A percentile compares a stretch with the other conserved stretches of the same genome.
phyloP scores from a whole-genome alignment of 148 eudicot genomes.

The Tetragonia tetragonoides region DNA sequence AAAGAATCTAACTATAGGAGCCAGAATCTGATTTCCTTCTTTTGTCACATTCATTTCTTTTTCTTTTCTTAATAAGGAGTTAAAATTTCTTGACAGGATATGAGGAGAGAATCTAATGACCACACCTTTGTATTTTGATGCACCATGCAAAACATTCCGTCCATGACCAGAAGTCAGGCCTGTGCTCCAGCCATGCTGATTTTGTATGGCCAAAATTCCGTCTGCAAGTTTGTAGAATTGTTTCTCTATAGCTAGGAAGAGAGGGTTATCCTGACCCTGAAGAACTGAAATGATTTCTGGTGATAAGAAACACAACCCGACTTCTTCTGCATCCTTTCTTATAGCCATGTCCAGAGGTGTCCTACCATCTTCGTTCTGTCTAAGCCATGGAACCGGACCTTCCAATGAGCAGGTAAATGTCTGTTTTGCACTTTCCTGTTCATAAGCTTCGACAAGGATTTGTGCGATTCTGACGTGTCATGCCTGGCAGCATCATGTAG shows the following conservation, averaged over 20 bases:
- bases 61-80: no score
- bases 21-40: no score
- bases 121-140: neutral
- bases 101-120: no score
- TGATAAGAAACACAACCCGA: neutral
- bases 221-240: neutral
- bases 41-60: no score
- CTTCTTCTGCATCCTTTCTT: neutral
- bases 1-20: no score
- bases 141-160: neutral
- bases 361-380: neutral
- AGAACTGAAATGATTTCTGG: constrained; percentile 2
- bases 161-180: neutral
- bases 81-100: no score
- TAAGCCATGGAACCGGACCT: neutral
- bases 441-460: constrained; percentile 1
- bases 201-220: neutral
- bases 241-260: neutral
- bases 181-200: neutral
- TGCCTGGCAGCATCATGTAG: neutral
- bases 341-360: neutral
- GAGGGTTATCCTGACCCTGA: neutral
- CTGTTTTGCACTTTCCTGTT: neutral
- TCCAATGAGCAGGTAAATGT: neutral
- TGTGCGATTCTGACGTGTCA: neutral